Base-by-base conservation (phyloP, 768 basidiomycete genomes). In the Naematelia encephala region DNA sequence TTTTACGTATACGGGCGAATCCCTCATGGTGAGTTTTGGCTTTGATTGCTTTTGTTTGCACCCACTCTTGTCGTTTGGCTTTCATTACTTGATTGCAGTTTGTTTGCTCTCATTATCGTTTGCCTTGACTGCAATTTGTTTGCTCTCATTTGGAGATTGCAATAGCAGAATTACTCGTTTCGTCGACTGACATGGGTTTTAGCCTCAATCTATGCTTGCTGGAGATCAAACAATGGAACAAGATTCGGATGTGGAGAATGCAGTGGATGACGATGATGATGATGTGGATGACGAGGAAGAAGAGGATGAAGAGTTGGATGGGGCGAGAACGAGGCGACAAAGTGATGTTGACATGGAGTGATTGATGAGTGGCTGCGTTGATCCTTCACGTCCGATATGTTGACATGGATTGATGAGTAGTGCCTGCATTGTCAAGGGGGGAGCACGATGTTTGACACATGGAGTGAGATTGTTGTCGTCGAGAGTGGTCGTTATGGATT, bases 1-100 rank as follows among this genome's bases (percentile, higher is more conserved):
- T 19, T 98, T 98, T 81, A 93, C 79, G 10, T 80, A 80, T 62
- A 78, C 77, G 30, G 80, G 79, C 42, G 79, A 79, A 59, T 74
- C 71, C 42, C 66, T 76, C 59, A 70, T 75, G 66, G 74, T 77
- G 61, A 62, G 75, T 68, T 29, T 50, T 5, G 5, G n/a, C 5
- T 23, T 25, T 16, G 22, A 10, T 26, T 28, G 21, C 16, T 5
- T 23, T 23, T 25, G 4, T 26, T 43, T 43, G 12, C 39, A 43
- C 19, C 39, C 39, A 43, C 19, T 43, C 39, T 43, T 43, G 12
- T 19, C 19, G 11, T 19, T 19, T 43, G 11, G 12, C 39, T 43
- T 43, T 19, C 39, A 11, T 43, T 19, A 11, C 19, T 43, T 43
- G 11, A 11, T 19, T 43, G 11, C 39, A n/a, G 39, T 43, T 43